Evolutionary conservation across 1,139 yeast genomes (phyloP), one percentile per base, ranked within the genome.

Genomic region (Saccharomycopsis hybrid): DNA sequence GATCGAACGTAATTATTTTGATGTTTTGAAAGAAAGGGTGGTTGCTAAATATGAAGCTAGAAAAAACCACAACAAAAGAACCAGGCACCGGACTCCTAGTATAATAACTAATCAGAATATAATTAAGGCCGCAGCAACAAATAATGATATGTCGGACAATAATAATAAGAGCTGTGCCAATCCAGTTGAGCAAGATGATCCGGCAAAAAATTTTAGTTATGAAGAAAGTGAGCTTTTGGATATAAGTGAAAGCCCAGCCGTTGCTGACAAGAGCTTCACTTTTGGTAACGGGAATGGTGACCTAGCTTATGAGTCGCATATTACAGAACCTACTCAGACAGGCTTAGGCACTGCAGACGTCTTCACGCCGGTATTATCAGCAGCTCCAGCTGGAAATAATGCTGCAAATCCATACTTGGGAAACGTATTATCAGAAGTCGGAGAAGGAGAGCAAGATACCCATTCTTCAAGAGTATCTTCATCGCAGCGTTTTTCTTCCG

Each of bases 1-100:
- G 30, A 67, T 70, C 46, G 83, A 76, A 54, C 72, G 78, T 39
- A 74, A 80, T 4, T 87, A 88, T 64, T 69, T 87, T 55, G 82
- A 79, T 49, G 85, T 83, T 2, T 72, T 87, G 51, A 76, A 73
- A 53, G 63, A 68, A 42, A 70, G 81, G 55, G 67, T 58, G 18
- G 46, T 51, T 8, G 54, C 53, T 36, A 58, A 52, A 37, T 57
- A 51, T 44, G 50, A 52, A 47, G 41, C n/a, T n/a, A 25, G 27
- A 40, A 49, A 44, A 36, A 27, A 43, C 13, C 24, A n/a, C n/a
- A n/a, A n/a, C n/a, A n/a, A n/a, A n/a, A n/a, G n/a, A n/a, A n/a
- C n/a, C n/a, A n/a, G n/a, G n/a, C n/a, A n/a, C n/a, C n/a, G n/a
- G n/a, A n/a, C n/a, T n/a, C n/a, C n/a, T n/a, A n/a, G n/a, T n/a